Percentiles rank a stretch among this genome's conserved stretches.
Evolutionary conservation across 2,329 filamentous ascomycete genomes (phyloP).

Genomic region (Ophiostoma quercus): DNA sequence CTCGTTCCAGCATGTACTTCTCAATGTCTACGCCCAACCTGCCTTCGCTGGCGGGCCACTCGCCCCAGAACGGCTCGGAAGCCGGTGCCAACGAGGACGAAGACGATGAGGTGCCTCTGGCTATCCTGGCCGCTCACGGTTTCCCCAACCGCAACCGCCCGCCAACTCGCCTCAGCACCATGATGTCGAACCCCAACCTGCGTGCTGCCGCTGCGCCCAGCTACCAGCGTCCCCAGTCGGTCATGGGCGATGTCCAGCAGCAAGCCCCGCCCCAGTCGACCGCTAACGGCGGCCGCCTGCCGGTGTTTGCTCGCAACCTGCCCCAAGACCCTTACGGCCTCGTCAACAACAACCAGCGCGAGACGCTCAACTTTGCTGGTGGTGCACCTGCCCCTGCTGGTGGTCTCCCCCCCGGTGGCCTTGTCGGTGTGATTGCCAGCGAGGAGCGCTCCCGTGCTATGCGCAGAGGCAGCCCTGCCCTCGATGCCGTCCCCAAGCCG

Average conservation of each 20-base stretch:
- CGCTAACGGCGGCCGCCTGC: constrained; percentile 49
- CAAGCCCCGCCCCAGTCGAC: constrained; percentile 29
- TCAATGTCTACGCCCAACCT: constrained; percentile 61
- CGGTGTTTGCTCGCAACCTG: constrained; percentile 75
- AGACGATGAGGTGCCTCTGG: constrained; percentile 82
- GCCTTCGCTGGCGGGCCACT: constrained; percentile 26
- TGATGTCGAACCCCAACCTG: constrained; percentile 67
- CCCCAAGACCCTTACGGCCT: constrained; percentile 81
- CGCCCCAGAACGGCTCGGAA: constrained; percentile 41
- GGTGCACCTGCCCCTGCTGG: constrained; percentile 38
- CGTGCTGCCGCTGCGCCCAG: constrained; percentile 48
- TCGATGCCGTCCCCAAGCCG: constrained; percentile 45
- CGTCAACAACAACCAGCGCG: constrained; percentile 65
- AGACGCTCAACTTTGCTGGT: constrained; percentile 66
- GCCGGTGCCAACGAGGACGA: constrained; percentile 54
- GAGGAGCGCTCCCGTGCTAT: constrained; percentile 76
- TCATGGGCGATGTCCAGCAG: constrained; percentile 36
- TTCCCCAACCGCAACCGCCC: constrained; percentile 76
- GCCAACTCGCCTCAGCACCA: constrained; percentile 59
- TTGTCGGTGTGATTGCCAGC: constrained; percentile 81
- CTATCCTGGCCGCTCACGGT: constrained; percentile 80
- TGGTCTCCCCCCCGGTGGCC: constrained; percentile 61
- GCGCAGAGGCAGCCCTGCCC: constrained; percentile 70
- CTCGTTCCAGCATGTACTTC: constrained; percentile 48
- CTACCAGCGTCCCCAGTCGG: constrained; percentile 50